Evolutionary conservation across 1,284 basidiomycete species (phyloP).

Genomic region (Coniophora puteana): DNA sequence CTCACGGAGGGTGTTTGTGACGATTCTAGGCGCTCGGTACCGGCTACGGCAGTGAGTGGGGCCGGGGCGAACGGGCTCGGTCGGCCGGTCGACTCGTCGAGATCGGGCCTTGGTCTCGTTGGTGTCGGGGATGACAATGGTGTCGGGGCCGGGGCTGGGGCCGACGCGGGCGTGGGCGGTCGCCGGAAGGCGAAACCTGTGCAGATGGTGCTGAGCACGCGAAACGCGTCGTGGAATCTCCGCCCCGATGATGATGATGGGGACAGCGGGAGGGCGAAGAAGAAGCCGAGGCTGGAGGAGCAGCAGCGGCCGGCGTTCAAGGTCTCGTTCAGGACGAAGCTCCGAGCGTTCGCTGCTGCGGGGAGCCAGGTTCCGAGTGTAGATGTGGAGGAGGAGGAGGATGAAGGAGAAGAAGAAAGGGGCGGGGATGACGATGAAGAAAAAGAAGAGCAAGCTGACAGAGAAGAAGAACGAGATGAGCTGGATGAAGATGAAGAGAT

Average conservation of each 20-base stretch:
- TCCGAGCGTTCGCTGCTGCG: conserved; percentile 50
- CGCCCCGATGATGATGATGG: conserved; percentile 14
- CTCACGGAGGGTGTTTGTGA: too few relatives aligned
- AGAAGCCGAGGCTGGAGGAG: conserved; percentile 17
- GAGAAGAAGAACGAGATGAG: conserved; percentile 16
- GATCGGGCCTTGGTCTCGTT: too few relatives aligned
- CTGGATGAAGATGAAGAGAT: conserved; percentile 9
- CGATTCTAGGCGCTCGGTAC: too few relatives aligned
- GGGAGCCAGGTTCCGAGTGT: conserved; percentile 33
- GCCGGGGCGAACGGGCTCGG: too few relatives aligned
- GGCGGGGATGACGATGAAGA: conserved; percentile 9
- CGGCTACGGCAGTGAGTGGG: too few relatives aligned
- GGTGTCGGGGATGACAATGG: too few relatives aligned
- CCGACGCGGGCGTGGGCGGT: neutral
- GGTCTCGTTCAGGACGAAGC: conserved; percentile 37
- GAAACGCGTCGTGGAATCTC: conserved; percentile 43
- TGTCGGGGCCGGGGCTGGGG: neutral
- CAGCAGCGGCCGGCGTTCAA: conserved; percentile 18
- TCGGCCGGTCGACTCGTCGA: too few relatives aligned
- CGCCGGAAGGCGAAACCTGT: conserved; percentile 12
- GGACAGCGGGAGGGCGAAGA: conserved; percentile 18
- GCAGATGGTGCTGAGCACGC: conserved; percentile 46
- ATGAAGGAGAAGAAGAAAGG: conserved; percentile 11
- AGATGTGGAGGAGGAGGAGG: conserved; percentile 16
- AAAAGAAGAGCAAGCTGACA: conserved; percentile 11